phyloP scores from a whole-genome alignment of 1,139 yeast genomes.

The Blastobotrys serpentis region DNA sequence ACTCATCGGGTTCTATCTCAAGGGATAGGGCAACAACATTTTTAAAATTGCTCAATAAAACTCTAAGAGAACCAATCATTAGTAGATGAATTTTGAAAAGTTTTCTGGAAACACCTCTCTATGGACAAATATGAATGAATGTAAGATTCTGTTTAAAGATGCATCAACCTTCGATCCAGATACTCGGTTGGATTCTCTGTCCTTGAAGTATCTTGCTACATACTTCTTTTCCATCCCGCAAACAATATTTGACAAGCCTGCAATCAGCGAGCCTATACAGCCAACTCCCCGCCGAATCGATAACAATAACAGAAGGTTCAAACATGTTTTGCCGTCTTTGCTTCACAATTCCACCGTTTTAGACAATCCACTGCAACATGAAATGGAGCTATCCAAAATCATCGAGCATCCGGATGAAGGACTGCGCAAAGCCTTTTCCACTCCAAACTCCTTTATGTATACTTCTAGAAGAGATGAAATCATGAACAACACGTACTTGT shows the following conservation, averaged over 20 bases:
- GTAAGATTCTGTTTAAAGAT: neutral
- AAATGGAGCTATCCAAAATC: neutral
- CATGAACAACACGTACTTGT: neutral
- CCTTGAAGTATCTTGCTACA: constrained; percentile 3
- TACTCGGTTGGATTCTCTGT: neutral
- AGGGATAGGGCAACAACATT: too few relatives aligned
- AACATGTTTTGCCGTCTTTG: neutral
- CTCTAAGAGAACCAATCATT: neutral
- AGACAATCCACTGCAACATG: neutral
- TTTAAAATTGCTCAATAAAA: neutral
- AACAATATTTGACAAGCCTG: neutral
- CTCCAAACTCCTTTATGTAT: neutral
- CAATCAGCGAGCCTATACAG: neutral
- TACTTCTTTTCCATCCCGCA: constrained; percentile 7
- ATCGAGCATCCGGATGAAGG: neutral
- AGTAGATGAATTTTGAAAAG: neutral
- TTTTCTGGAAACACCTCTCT: neutral
- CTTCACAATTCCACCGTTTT: neutral
- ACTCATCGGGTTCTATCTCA: too few relatives aligned
- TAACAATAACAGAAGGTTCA: neutral
- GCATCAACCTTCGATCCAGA: constrained; percentile 7
- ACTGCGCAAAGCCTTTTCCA: neutral
- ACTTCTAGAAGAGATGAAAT: neutral
- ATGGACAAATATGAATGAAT: neutral
- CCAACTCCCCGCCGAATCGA: neutral